A percentile compares a stretch with the other conserved stretches of the same genome.
phyloP scores from a whole-genome alignment of 768 basidiomycete species.

The Thelephora ganbajun region DNA sequence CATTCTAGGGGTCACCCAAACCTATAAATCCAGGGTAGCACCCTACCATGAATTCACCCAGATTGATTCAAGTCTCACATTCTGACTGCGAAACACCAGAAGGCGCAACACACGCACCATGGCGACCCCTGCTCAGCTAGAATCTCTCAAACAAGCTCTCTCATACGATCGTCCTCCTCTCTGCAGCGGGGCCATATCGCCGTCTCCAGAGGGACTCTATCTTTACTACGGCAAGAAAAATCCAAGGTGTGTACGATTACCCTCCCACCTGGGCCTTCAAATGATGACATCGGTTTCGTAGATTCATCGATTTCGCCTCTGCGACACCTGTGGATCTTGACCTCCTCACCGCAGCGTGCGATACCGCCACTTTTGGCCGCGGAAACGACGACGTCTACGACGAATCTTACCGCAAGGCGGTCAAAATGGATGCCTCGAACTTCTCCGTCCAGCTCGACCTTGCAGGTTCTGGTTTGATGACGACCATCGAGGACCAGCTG shows the following conservation, averaged over 20 bases:
- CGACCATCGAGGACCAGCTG: not conserved
- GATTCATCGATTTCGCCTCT: slow-evolving; percentile 6
- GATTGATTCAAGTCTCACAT: too few species aligned
- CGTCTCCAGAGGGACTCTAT: too few species aligned
- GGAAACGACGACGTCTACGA: slow-evolving; percentile 17
- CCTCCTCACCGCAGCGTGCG: slow-evolving; percentile 12
- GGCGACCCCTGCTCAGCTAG: too few species aligned
- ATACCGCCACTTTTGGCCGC: slow-evolving; percentile 17
- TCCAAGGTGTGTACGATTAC: not conserved
- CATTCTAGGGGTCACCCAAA: too few species aligned
- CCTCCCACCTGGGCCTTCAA: not conserved
- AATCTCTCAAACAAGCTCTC: too few species aligned
- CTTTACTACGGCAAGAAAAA: too few species aligned
- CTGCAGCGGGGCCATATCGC: too few species aligned
- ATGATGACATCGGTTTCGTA: slow-evolving; percentile 3
- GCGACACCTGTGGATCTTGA: slow-evolving; percentile 8
- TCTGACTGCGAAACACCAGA: too few species aligned
- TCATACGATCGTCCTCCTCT: too few species aligned
- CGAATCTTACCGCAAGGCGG: slow-evolving; percentile 19
- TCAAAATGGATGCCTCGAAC: slow-evolving; percentile 14
- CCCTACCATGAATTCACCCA: too few species aligned
- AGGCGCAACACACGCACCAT: too few species aligned
- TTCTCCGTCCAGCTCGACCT: slow-evolving; percentile 2
- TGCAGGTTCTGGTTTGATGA: slow-evolving; percentile 1
- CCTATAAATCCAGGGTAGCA: too few species aligned